Conservation (phyloP, 106 monocot genomes). For the Allium cepa region DNA sequence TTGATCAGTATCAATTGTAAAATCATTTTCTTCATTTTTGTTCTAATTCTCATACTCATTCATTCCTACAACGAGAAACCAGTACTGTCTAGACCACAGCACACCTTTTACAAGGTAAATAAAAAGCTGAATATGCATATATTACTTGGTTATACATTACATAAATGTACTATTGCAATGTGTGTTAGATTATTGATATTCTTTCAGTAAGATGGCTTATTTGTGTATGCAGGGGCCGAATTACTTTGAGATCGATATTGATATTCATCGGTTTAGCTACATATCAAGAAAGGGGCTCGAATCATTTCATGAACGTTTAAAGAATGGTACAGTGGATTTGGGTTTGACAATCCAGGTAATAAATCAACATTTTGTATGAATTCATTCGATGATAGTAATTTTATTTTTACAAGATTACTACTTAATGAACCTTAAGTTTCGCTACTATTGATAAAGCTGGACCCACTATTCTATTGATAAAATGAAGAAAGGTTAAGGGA, state of each 20-base stretch:
- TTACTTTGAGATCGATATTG: constrained; percentile 81
- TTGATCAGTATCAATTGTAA: too few relatives aligned
- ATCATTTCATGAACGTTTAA: constrained; percentile 62
- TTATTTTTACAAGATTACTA: too few relatives aligned
- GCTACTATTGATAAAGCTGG: too few relatives aligned
- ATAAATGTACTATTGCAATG: background rate
- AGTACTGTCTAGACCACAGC: constrained; percentile 93
- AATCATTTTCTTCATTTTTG: too few relatives aligned
- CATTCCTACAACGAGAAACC: constrained; percentile 91
- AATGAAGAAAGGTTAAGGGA: too few relatives aligned
- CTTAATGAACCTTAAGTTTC: too few relatives aligned
- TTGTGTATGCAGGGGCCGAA: constrained; percentile 36
- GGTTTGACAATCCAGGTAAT: constrained; percentile 82
- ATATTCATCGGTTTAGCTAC: constrained; percentile 81
- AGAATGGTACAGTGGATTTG: constrained; percentile 59
- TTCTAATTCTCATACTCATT: too few relatives aligned
- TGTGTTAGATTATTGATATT: background rate
- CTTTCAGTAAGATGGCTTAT: background rate
- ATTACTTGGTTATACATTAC: background rate
- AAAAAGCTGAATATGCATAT: background rate
- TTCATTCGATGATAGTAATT: too few relatives aligned
- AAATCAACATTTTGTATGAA: too few relatives aligned
- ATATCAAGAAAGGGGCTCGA: constrained; percentile 86
- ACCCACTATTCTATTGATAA: too few relatives aligned
- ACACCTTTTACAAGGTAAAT: constrained; percentile 72